Evolutionary conservation across 2,329 filamentous ascomycete species (phyloP).

Genomic region (Orbilia quercus): DNA sequence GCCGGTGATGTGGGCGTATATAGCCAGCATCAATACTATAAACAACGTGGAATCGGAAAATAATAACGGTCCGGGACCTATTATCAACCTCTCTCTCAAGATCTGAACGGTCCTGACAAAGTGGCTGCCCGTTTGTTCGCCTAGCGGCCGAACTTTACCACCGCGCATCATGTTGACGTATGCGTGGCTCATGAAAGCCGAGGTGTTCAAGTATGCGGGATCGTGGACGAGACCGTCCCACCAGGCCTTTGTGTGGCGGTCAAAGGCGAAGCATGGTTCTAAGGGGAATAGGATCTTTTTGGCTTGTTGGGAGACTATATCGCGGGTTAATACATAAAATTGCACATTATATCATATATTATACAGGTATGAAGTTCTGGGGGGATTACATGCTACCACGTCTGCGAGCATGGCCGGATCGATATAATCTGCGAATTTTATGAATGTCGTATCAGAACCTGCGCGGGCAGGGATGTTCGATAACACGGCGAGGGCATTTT

Average conservation of each 20-base stretch:
- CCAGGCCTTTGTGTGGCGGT: slow-evolving; percentile 59
- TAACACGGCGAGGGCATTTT: not conserved
- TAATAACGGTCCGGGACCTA: slow-evolving; percentile 57
- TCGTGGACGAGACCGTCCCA: slow-evolving; percentile 62
- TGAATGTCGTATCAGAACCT: slow-evolving; percentile 59
- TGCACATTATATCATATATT: no score
- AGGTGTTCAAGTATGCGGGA: slow-evolving; percentile 62
- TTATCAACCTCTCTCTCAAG: slow-evolving; percentile 61
- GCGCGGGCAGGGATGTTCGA: slow-evolving; percentile 28
- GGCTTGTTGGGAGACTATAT: slow-evolving; percentile 61
- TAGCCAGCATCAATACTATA: slow-evolving; percentile 61
- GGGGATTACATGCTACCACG: slow-evolving; percentile 61
- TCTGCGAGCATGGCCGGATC: slow-evolving; percentile 59
- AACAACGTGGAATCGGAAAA: slow-evolving; percentile 61
- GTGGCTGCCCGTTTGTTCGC: slow-evolving; percentile 58
- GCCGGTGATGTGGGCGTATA: slow-evolving; percentile 60
- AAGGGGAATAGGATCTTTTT: slow-evolving; percentile 62
- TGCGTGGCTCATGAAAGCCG: slow-evolving; percentile 62
- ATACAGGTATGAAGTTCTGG: no score
- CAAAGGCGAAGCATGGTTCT: slow-evolving; percentile 61
- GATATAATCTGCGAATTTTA: slow-evolving; percentile 60
- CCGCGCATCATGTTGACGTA: slow-evolving; percentile 61
- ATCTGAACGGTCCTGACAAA: slow-evolving; percentile 60
- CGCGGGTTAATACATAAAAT: not conserved
- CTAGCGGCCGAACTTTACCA: slow-evolving; percentile 27